These are phyloP conservation scores for Mucor racemosus DNA, from an alignment of 371 early-diverging fungal species.

Conservation along the genomic window DNA sequence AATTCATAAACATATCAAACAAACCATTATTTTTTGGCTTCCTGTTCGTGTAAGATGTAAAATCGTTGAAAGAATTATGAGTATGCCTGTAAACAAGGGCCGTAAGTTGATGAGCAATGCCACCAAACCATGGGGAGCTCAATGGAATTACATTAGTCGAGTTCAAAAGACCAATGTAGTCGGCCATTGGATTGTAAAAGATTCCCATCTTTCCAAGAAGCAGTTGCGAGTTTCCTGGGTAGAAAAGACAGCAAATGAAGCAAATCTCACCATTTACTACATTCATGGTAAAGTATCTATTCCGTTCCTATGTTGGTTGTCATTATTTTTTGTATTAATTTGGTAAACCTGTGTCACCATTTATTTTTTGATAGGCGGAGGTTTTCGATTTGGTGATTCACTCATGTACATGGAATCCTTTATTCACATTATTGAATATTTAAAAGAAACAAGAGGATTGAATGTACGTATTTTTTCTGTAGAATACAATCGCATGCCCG, in stretches of 20 bases:
- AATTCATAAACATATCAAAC: constrained; percentile 9
- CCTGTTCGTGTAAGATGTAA: constrained; percentile 18
- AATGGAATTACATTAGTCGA: constrained; percentile 15
- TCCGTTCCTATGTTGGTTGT: not conserved
- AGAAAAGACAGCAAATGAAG: constrained; percentile 23
- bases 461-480: constrained; percentile 35
- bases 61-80: constrained; percentile 6
- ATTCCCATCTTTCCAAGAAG: constrained; percentile 4
- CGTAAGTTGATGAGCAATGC: not conserved
- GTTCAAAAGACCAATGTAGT: not conserved
- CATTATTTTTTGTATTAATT: constrained; percentile 7
- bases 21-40: constrained; percentile 3
- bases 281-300: constrained; percentile 35
- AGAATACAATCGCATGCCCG: constrained; percentile 30
- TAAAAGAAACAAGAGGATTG: constrained; percentile 23
- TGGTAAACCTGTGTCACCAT: not conserved
- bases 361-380: constrained; percentile 32
- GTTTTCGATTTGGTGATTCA: constrained; percentile 35
- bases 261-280: constrained; percentile 35
- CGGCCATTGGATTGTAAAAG: constrained; percentile 32
- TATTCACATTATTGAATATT: constrained; percentile 30
- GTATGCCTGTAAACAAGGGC: not conserved
- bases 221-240: constrained; percentile 3
- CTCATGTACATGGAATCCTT: constrained; percentile 38
- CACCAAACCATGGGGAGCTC: constrained; percentile 17